These are phyloP conservation scores for Ogataea parapolymorpha DNA, from an alignment of 805 yeast genomes.

Conservation along the genomic window DNA sequence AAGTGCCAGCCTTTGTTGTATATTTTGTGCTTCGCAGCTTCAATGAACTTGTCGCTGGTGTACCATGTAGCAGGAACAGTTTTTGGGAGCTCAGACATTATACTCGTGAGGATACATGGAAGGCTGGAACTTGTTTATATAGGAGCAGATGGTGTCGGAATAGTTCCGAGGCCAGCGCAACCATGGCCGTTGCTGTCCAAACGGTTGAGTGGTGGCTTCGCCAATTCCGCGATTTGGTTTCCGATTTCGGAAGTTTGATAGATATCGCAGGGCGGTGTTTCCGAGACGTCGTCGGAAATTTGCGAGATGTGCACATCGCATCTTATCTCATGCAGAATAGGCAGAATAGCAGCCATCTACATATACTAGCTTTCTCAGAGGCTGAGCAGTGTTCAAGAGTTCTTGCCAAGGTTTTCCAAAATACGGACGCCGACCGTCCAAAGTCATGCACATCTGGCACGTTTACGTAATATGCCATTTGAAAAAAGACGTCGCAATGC, in stretches of 20 bases:
- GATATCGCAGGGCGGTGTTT: not conserved
- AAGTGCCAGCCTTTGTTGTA: constrained; percentile 32
- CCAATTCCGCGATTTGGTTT: not conserved
- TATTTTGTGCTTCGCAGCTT: constrained; percentile 20
- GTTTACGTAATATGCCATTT: not conserved
- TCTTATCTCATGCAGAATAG: not conserved
- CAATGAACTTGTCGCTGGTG: constrained; percentile 26
- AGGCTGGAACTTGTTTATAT: not conserved
- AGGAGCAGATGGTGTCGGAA: not conserved
- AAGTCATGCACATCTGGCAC: not conserved
- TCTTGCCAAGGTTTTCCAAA: not conserved
- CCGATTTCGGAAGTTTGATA: constrained; percentile 2
- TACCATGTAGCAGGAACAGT: constrained; percentile 29
- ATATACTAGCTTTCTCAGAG: not conserved
- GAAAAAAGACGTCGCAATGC: not conserved
- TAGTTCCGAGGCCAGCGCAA: not conserved
- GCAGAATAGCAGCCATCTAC: not conserved
- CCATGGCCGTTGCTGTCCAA: not conserved
- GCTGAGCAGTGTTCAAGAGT: no score
- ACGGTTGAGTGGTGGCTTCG: not conserved
- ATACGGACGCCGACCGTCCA: not conserved
- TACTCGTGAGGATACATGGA: no score
- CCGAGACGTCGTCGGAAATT: not conserved
- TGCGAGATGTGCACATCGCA: not conserved
- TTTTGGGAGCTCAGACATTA: constrained; percentile 3